A percentile compares a stretch with the other conserved stretches of the same genome.
Evolutionary conservation across 2,329 filamentous ascomycete genomes (phyloP).

Genomic region (Microdochium nivale): DNA sequence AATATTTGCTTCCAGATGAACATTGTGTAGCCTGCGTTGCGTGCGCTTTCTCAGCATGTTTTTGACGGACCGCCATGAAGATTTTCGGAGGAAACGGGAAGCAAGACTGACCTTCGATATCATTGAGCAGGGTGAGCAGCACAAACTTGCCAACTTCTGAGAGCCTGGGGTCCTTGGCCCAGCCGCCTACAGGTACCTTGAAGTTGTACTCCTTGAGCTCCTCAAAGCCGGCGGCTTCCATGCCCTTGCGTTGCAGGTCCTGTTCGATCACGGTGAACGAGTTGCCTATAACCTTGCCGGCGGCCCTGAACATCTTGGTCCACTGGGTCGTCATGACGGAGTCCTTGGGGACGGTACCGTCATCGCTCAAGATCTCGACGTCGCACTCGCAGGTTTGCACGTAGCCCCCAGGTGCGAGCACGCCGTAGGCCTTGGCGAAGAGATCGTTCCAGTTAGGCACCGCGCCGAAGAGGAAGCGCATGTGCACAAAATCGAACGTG

Average conservation of each 20-base stretch:
- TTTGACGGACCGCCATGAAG: not conserved
- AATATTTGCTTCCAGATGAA: constrained; percentile 3
- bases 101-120: constrained; percentile 14
- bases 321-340: constrained; percentile 11
- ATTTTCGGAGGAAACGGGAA: too few species aligned
- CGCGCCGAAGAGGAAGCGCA: constrained; percentile 41
- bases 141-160: constrained; percentile 18
- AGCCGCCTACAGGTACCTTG: constrained; percentile 30
- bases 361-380: constrained; percentile 11
- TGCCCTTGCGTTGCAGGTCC: constrained; percentile 38
- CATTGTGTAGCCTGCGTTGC: constrained; percentile 5
- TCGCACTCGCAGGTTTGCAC: constrained; percentile 12
- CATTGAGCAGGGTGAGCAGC: constrained; percentile 15
- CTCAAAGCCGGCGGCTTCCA: constrained; percentile 47
- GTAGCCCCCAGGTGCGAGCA: constrained; percentile 42
- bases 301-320: constrained; percentile 23
- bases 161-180: constrained; percentile 17
- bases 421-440: constrained; percentile 36
- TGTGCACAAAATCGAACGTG: constrained; percentile 49
- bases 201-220: constrained; percentile 43
- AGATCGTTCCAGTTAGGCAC: constrained; percentile 43
- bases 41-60: not conserved
- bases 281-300: constrained; percentile 31
- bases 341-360: constrained; percentile 10
- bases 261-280: constrained; percentile 43